Percentiles rank a stretch among this genome's conserved stretches.
phyloP scores from a whole-genome alignment of 225 moss, liverwort and hornwort genomes.

The Sphagnum contortum region DNA sequence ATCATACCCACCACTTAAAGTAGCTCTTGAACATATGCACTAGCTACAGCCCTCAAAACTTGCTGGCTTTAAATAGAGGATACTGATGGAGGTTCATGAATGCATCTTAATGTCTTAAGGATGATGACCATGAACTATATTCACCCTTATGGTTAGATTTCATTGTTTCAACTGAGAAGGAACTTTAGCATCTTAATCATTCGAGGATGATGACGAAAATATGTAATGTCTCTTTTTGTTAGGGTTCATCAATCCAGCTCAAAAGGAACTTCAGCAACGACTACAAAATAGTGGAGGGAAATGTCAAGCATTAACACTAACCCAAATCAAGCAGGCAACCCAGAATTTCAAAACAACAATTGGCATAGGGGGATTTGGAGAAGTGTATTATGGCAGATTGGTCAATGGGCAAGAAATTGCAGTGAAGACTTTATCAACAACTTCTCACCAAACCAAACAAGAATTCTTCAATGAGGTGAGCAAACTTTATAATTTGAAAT shows the following conservation, averaged over 20 bases:
- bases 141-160: too few species aligned
- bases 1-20: too few species aligned
- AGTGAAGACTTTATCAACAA: slow-evolving; percentile 34
- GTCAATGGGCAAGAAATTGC: slow-evolving; percentile 27
- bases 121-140: too few species aligned
- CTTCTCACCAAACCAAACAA: slow-evolving; percentile 32
- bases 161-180: too few species aligned
- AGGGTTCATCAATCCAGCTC: slow-evolving; percentile 26
- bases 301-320: slow-evolving; percentile 7
- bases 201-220: not conserved
- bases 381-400: slow-evolving; percentile 43
- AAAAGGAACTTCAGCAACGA: slow-evolving; percentile 15
- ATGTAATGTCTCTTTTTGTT: not conserved
- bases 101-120: too few species aligned
- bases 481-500: not conserved
- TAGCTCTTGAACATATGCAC: too few species aligned
- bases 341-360: slow-evolving; percentile 33
- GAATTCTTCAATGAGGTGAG: slow-evolving; percentile 40
- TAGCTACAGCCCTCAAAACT: too few species aligned
- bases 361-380: slow-evolving; percentile 41
- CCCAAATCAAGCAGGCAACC: slow-evolving; percentile 40
- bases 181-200: too few species aligned
- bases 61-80: too few species aligned
- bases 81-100: too few species aligned
- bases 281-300: slow-evolving; percentile 13